Percentiles rank a stretch among this genome's conserved stretches.
phyloP scores from a whole-genome alignment of 2,329 filamentous ascomycete genomes.

The Ceratocystis cubensis region DNA sequence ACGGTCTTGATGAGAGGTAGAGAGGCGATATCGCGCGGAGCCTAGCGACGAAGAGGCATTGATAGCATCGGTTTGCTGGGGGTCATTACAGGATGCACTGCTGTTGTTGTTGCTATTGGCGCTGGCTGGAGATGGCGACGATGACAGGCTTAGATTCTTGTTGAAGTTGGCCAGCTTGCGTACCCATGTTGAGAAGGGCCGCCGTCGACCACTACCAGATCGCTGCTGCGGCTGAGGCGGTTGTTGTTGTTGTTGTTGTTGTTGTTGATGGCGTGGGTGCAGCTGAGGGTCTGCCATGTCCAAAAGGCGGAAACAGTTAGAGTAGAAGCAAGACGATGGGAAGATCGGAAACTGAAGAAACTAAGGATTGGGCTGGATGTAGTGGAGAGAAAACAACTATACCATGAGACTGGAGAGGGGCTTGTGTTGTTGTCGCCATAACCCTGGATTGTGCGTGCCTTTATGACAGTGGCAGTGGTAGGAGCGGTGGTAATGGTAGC shows the following conservation, averaged over 20 bases:
- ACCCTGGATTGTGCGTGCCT: constrained; percentile 8
- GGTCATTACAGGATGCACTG: constrained; percentile 22
- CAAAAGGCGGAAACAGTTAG: constrained; percentile 1
- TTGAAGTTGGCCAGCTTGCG: constrained; percentile 87
- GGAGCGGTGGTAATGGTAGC: not conserved
- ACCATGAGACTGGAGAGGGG: constrained; percentile 23
- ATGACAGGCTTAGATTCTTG: constrained; percentile 46
- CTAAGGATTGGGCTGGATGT: not conserved
- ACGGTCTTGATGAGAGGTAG: constrained; percentile 11
- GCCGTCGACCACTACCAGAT: constrained; percentile 42
- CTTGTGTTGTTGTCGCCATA: constrained; percentile 24
- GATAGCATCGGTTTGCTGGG: constrained; percentile 22
- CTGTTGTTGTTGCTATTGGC: constrained; percentile 25
- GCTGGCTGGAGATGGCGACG: constrained; percentile 31
- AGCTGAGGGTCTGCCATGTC: constrained; percentile 11
- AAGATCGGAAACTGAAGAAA: not conserved
- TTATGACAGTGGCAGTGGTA: not conserved
- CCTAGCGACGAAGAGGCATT: not conserved
- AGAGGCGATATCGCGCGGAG: constrained; percentile 13
- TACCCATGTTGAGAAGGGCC: constrained; percentile 87
- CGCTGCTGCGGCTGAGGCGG: constrained; percentile 13
- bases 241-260: not conserved
- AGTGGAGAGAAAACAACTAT: constrained; percentile 13
- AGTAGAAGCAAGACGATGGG: not conserved
- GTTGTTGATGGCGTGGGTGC: not conserved